phyloP scores from a whole-genome alignment of 768 basidiomycete species.

The Tylopilus balloui region DNA sequence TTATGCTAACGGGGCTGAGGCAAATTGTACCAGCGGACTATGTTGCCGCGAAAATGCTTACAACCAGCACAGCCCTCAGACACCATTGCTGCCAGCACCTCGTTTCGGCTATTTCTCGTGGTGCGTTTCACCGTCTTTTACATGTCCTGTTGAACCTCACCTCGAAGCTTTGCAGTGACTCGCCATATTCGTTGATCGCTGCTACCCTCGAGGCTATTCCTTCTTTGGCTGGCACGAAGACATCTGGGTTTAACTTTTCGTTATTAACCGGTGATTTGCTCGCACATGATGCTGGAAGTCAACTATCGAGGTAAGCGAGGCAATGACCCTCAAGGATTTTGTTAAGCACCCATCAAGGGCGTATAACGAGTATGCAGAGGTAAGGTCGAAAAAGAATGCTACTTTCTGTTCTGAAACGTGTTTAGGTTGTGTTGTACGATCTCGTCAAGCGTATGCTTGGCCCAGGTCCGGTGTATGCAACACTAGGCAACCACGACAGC shows the following conservation, averaged over 20 bases:
- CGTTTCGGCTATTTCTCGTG: conserved; percentile 63
- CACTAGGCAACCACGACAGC: conserved; percentile 74
- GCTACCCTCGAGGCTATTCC: conserved; percentile 67
- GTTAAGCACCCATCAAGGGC: conserved; percentile 34
- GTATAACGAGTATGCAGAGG: conserved; percentile 62
- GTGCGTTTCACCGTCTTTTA: conserved; percentile 27
- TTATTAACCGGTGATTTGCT: conserved; percentile 74
- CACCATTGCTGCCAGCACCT: conserved; percentile 54
- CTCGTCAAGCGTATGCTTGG: conserved; percentile 60
- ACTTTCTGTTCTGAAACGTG: conserved; percentile 6
- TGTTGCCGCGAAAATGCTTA: conserved; percentile 60
- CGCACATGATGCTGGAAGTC: conserved; percentile 63
- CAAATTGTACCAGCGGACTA: conserved; percentile 60
- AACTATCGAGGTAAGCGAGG: conserved; percentile 51
- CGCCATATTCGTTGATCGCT: conserved; percentile 55
- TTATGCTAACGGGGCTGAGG: conserved; percentile 65
- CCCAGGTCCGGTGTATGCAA: conserved; percentile 68
- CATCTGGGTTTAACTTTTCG: conserved; percentile 58
- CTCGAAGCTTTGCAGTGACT: conserved; percentile 41
- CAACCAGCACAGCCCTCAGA: conserved; percentile 48
- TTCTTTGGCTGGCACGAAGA: conserved; percentile 53
- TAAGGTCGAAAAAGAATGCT: conserved; percentile 19
- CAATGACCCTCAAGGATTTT: background rate
- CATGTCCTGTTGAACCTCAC: background rate
- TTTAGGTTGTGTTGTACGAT: conserved; percentile 59